Percentiles rank a stretch among this genome's conserved stretches.
These are phyloP conservation scores for Syzygium syzygioides DNA, from an alignment of 441 rosid genomes.

Conservation along the genomic window DNA sequence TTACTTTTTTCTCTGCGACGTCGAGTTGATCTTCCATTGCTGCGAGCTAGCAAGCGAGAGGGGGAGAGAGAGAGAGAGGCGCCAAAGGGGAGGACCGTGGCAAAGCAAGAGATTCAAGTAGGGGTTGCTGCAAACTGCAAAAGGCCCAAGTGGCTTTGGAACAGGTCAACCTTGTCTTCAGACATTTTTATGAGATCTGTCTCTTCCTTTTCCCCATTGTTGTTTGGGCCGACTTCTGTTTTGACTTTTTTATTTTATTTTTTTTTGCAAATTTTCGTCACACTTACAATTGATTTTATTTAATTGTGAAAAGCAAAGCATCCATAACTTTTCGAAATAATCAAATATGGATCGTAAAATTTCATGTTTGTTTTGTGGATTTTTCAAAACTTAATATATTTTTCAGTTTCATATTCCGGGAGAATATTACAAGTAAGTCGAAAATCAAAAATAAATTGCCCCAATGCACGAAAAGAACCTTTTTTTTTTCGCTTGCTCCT, in stretches of 20 bases:
- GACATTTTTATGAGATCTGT: background rate
- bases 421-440: rapidly evolving
- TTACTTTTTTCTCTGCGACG: background rate
- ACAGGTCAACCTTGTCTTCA: background rate
- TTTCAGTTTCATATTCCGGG: background rate
- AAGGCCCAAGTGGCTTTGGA: background rate
- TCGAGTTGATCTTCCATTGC: background rate
- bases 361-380: background rate
- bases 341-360: rapidly evolving
- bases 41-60: background rate
- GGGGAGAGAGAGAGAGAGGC: background rate
- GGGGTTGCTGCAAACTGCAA: background rate
- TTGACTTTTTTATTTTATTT: no score
- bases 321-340: rapidly evolving
- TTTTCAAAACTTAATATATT: background rate
- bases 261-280: background rate
- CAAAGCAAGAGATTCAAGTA: background rate
- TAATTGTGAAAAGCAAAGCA: background rate
- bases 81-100: background rate
- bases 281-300: background rate
- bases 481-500: background rate
- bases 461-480: rapidly evolving
- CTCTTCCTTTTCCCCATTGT: background rate
- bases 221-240: background rate
- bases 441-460: background rate